Base-by-base conservation (phyloP, 345 rosid species). In the Anastatica hierochuntica region DNA sequence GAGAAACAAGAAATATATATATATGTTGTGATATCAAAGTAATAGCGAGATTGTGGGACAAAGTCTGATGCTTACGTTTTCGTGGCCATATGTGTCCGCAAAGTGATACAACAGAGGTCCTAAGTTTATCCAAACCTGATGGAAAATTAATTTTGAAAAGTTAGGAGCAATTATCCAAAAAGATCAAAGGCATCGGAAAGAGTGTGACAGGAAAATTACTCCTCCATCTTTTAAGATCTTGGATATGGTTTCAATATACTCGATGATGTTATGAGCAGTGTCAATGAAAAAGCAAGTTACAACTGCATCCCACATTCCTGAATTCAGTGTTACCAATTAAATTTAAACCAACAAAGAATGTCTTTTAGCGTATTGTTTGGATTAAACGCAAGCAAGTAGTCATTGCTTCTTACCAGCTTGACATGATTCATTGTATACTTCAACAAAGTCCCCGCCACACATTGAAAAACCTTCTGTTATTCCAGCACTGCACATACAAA, bases 361-460 rank as follows among this genome's bases (percentile, higher is more conserved):
- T 55, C 20, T 14, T 11, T 17, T 47, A 51, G 30, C 48, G 26
- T 38, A 46, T 8, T 43, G 31, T 27, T 24, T 47, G 53, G 30
- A 8, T 40, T 37, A 26, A 13, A 23, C 36, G 41, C 34, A 57
- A 60, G 40, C 47, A 50, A 14, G 47, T 41, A 19, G 36, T 29
- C 37, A 20, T 36, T 14, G 36, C 44, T 42, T 56, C 74, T 23
- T 83, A 92, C 98, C 97, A 67, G 55, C 72, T 67, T 92, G 98
- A 74, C 77, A 63, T 31, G 90, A 48, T 53, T 92, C 98, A 41
- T 60, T 70, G 64, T 92, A 92, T 26, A 92, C 98, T 71, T 92
- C 98, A 72, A 92, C 79, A 75, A 92, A 88, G 74, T 92, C 98
- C 21, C 97, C 98, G 43, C 97, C 98, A 33, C 98, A 92, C 95